Evolutionary conservation across 2,329 filamentous ascomycete species (phyloP), one percentile per base, ranked within the genome.

Genomic region (Blumeria hordei): DNA sequence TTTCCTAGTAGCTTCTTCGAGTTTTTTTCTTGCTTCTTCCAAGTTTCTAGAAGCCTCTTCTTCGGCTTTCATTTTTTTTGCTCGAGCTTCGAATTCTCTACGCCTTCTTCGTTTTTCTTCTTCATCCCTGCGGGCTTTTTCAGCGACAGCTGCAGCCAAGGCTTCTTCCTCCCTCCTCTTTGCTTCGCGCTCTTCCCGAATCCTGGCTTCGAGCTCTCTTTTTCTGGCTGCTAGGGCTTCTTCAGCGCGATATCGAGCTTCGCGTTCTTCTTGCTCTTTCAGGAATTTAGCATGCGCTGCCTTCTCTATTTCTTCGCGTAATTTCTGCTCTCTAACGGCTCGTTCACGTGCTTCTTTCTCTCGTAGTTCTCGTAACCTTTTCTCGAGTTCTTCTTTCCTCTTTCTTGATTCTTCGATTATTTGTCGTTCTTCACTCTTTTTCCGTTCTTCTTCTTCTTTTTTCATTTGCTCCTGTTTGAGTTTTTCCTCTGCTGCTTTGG

Each of bases 401-500:
- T 77, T 76, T 76, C 73, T 58, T 83, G 76, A 77, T 59, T 80
- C 77, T 58, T 72, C 74, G 1, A 69, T 69, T 61, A 73, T 80
- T 10, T 78, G 77, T 59, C 82, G 80, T 63, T 79, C 81, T 60
- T 79, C 83, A 1, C 54, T 74, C 45, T 75, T 71, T 18, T 75
- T 81, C 60, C 84, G 80, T 62, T 85, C 81, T 55, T 80, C 71
- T 3, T 79, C 80, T 64, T 77, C 82, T 60, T 84, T 80, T 81
- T 81, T 84, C 0, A 75, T 70, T 9, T 85, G 80, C 62, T 85
- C 76, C 58, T 72, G 74, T 1, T 69, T 69, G 61, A 73, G 80
- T 9, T 78, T 77, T 59, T 83, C 80, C 63, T 79, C 81, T 60
- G 76, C 70, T 8, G 71, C 69, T 62, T 73, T 74, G 0, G 69